Conservation (phyloP, 2,329 filamentous ascomycete species). For the Fusarium nematophilum region DNA sequence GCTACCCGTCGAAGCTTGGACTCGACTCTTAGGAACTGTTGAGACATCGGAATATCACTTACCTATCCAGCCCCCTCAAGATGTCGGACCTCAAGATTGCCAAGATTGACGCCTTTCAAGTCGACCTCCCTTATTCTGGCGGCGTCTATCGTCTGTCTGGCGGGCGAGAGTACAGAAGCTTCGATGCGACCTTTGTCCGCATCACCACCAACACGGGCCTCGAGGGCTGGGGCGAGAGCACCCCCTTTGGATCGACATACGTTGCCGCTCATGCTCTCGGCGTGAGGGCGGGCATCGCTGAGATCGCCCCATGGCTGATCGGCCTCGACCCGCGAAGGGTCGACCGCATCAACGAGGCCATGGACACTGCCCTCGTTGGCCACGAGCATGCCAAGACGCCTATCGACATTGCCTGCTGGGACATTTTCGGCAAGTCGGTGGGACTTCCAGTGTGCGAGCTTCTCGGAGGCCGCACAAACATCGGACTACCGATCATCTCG, state of each 20-base stretch:
- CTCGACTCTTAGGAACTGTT: neutral
- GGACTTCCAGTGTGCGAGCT: constrained; percentile 36
- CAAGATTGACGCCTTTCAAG: constrained; percentile 34
- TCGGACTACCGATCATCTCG: constrained; percentile 29
- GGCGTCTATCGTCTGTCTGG: constrained; percentile 30
- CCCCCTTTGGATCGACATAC: constrained; percentile 33
- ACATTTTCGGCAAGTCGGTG: constrained; percentile 32
- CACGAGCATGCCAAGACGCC: constrained; percentile 32
- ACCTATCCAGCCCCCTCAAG: constrained; percentile 32
- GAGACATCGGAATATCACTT: neutral
- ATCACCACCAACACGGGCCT: constrained; percentile 35
- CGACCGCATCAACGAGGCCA: constrained; percentile 36
- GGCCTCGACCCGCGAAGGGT: constrained; percentile 24
- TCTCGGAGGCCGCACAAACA: constrained; percentile 27
- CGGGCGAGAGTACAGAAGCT: constrained; percentile 28
- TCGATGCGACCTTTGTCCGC: constrained; percentile 35
- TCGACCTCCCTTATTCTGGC: constrained; percentile 24
- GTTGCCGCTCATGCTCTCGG: constrained; percentile 32
- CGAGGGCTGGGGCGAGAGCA: constrained; percentile 37
- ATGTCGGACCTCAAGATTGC: constrained; percentile 34
- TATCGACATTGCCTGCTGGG: constrained; percentile 36
- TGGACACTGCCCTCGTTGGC: constrained; percentile 26
- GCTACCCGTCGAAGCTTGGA: neutral
- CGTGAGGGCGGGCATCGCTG: constrained; percentile 29
- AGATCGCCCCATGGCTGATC: constrained; percentile 29